A percentile compares a stretch with the other conserved stretches of the same genome.
Evolutionary conservation across 805 yeast genomes (phyloP).

Genomic region (Starmerella roubikii): DNA sequence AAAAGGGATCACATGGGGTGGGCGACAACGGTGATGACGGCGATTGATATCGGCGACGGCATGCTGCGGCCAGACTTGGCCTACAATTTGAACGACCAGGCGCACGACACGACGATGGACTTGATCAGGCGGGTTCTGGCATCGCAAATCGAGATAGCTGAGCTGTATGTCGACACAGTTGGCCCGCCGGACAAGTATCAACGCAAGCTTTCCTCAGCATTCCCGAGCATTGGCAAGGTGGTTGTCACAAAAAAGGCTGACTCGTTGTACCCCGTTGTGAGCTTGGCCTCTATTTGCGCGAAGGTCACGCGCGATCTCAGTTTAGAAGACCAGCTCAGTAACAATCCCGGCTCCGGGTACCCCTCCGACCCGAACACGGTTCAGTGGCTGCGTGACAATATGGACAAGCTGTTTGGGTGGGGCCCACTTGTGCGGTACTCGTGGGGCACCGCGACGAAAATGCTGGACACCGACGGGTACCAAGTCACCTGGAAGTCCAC

Average conservation of each 20-base stretch:
- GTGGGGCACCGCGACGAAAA: constrained; percentile 85
- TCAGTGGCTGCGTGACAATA: constrained; percentile 50
- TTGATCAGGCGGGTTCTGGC: constrained; percentile 54
- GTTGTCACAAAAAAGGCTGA: constrained; percentile 94
- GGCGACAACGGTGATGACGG: constrained; percentile 73
- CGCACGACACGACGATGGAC: constrained; percentile 84
- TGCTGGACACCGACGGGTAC: constrained; percentile 41
- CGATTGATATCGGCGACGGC: constrained; percentile 74
- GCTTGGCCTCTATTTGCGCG: constrained; percentile 91
- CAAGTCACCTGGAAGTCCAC: constrained; percentile 48
- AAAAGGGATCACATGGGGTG: constrained; percentile 54
- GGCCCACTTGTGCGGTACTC: constrained; percentile 60
- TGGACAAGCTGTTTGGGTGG: constrained; percentile 82
- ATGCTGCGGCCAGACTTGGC: constrained; percentile 62
- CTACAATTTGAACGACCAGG: constrained; percentile 83
- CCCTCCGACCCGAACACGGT: constrained; percentile 85
- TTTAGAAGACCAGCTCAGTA: constrained; percentile 27
- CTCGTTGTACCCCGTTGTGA: constrained; percentile 77
- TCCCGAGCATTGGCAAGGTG: constrained; percentile 50
- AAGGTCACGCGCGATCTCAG: constrained; percentile 83
- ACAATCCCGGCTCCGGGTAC: constrained; percentile 75
- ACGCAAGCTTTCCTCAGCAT: constrained; percentile 50
- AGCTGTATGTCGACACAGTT: constrained; percentile 85
- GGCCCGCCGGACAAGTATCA: constrained; percentile 88
- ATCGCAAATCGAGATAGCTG: constrained; percentile 48